These are phyloP conservation scores for Phylloboletellus chloephorus DNA, from an alignment of 1,284 basidiomycete genomes.

Conservation along the genomic window DNA sequence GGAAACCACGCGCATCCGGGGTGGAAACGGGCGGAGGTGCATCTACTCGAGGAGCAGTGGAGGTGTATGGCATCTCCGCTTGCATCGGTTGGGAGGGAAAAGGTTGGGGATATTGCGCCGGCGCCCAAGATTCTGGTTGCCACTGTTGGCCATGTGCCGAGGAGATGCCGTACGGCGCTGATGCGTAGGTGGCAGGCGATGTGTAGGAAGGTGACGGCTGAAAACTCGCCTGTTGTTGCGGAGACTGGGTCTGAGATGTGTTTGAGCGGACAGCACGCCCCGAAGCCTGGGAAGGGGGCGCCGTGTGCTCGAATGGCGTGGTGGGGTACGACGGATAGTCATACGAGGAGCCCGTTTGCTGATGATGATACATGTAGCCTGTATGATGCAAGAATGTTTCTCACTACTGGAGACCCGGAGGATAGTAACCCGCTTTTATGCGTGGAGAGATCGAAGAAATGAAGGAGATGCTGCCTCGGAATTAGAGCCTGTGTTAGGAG, in stretches of 20 bases:
- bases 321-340: conserved; percentile 45
- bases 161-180: conserved; percentile 27
- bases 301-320: conserved; percentile 35
- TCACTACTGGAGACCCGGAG: conserved; percentile 16
- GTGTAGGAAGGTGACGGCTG: conserved; percentile 30
- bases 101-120: conserved; percentile 32
- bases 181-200: conserved; percentile 24
- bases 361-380: conserved; percentile 44
- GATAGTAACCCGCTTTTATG: conserved; percentile 29
- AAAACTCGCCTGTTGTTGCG: conserved; percentile 27
- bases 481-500: conserved; percentile 30
- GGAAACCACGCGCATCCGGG: conserved; percentile 28
- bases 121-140: conserved; percentile 34
- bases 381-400: conserved; percentile 12
- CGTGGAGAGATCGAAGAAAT: conserved; percentile 28
- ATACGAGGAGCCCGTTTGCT: conserved; percentile 42
- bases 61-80: conserved; percentile 31
- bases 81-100: conserved; percentile 27
- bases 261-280: conserved; percentile 32
- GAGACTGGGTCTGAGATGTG: conserved; percentile 39
- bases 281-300: conserved; percentile 35
- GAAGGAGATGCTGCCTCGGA: conserved; percentile 24
- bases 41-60: conserved; percentile 32
- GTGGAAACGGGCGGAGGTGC: conserved; percentile 23
- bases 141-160: conserved; percentile 33